These are phyloP conservation scores for Chytriomyces confervae DNA, from an alignment of 192 early-diverging fungal genomes.

Conservation along the genomic window DNA sequence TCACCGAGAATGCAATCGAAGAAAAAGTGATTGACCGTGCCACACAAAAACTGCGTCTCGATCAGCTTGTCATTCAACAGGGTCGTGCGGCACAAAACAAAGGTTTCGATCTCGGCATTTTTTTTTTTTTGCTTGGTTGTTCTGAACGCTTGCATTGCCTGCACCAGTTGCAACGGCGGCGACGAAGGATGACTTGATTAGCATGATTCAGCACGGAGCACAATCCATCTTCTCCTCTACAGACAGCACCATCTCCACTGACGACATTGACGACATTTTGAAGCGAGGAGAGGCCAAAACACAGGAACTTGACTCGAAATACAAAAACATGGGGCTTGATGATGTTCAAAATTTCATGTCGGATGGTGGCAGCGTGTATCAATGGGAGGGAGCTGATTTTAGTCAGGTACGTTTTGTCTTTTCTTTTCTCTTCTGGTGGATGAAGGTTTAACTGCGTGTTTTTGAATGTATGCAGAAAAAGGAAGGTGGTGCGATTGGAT, in stretches of 20 bases:
- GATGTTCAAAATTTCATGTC: constrained; percentile 88
- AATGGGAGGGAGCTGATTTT: constrained; percentile 98
- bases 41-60: constrained; percentile 94
- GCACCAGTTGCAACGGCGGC: constrained; percentile 47
- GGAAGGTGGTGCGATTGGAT: constrained; percentile 52
- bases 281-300: constrained; percentile 87
- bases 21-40: constrained; percentile 97
- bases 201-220: constrained; percentile 98
- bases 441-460: neutral
- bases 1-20: constrained; percentile 96
- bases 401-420: constrained; percentile 42
- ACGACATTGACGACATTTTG: constrained; percentile 87
- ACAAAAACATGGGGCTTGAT: constrained; percentile 87
- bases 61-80: constrained; percentile 99
- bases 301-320: constrained; percentile 85
- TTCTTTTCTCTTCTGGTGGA: neutral
- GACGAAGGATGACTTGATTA: constrained; percentile 83
- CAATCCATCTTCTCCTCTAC: constrained; percentile 76
- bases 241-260: constrained; percentile 72
- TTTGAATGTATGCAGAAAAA: constrained; percentile 38
- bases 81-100: constrained; percentile 72
- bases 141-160: neutral
- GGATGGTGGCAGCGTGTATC: constrained; percentile 75
- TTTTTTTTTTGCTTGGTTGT: constrained; percentile 36
- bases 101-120: constrained; percentile 60